Conservation (phyloP, 139 green algal species). For the Edaphochlamys debaryana region DNA sequence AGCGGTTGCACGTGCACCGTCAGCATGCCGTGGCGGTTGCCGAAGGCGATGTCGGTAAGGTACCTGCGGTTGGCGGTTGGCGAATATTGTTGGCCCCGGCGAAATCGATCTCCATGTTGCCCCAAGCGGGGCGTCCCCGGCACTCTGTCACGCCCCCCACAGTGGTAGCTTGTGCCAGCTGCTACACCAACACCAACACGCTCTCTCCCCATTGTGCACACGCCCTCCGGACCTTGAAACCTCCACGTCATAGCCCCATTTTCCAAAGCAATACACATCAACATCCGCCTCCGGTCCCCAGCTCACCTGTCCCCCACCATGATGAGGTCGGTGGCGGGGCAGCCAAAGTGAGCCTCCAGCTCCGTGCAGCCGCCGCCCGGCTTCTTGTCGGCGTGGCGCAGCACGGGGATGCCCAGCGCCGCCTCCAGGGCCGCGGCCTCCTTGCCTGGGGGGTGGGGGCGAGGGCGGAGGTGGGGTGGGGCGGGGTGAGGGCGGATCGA, state of each 20-base stretch:
- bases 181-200: no score
- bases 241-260: no score
- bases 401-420: constrained; percentile 80
- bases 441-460: constrained; percentile 65
- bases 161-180: no score
- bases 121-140: no score
- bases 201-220: no score
- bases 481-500: background rate
- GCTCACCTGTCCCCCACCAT: constrained; percentile 85
- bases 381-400: constrained; percentile 87
- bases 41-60: constrained; percentile 92
- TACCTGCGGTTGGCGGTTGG: constrained; percentile 56
- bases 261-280: no score
- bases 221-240: no score
- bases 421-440: constrained; percentile 84
- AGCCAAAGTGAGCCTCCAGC: constrained; percentile 77
- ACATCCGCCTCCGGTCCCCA: no score
- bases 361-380: constrained; percentile 75
- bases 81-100: background rate
- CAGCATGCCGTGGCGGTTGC: constrained; percentile 89
- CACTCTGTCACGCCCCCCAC: no score
- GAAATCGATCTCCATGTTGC: no score
- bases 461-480: no score
- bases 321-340: constrained; percentile 68
- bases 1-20: constrained; percentile 83